Percentiles rank a stretch among this genome's conserved stretches.
Conservation (phyloP, 108 stramenopile genomes). For the Cyclotella choctawhatcheeana region DNA sequence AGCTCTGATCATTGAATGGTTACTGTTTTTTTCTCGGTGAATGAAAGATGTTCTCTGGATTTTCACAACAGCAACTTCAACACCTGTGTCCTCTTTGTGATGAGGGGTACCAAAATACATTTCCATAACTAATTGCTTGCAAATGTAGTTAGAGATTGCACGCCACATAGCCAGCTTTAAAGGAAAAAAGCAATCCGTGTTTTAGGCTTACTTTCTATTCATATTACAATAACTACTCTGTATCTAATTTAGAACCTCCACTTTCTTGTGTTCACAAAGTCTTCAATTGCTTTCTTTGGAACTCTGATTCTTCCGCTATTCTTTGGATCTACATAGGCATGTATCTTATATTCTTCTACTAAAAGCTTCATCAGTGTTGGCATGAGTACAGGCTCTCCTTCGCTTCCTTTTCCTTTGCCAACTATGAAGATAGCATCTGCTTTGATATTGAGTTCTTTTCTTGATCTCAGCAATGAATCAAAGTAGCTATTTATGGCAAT, state of each 20-base stretch:
- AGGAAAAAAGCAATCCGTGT: too few relatives aligned
- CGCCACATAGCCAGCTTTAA: too few relatives aligned
- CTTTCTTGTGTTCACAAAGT: slow-evolving; percentile 33
- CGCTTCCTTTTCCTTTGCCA: slow-evolving; percentile 67
- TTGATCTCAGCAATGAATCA: slow-evolving; percentile 39
- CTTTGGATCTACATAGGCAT: slow-evolving; percentile 43
- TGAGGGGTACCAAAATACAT: too few relatives aligned
- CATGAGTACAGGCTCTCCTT: slow-evolving; percentile 56
- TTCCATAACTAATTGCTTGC: too few relatives aligned
- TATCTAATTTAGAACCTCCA: slow-evolving; percentile 25
- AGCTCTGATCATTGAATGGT: too few relatives aligned
- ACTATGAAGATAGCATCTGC: slow-evolving; percentile 66
- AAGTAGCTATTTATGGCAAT: slow-evolving; percentile 70
- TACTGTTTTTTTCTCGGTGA: too few relatives aligned
- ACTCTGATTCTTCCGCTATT: slow-evolving; percentile 64
- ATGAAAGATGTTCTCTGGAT: too few relatives aligned
- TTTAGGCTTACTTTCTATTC: too few relatives aligned
- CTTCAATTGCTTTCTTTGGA: slow-evolving; percentile 20
- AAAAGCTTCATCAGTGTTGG: slow-evolving; percentile 43
- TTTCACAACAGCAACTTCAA: too few relatives aligned
- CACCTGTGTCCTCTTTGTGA: too few relatives aligned
- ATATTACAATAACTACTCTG: too few relatives aligned
- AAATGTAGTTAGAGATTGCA: too few relatives aligned
- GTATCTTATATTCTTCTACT: slow-evolving; percentile 51
- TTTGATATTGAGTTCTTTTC: slow-evolving; percentile 5